Conservation (phyloP, 768 basidiomycete genomes). For the Neoboletus magnificus region DNA sequence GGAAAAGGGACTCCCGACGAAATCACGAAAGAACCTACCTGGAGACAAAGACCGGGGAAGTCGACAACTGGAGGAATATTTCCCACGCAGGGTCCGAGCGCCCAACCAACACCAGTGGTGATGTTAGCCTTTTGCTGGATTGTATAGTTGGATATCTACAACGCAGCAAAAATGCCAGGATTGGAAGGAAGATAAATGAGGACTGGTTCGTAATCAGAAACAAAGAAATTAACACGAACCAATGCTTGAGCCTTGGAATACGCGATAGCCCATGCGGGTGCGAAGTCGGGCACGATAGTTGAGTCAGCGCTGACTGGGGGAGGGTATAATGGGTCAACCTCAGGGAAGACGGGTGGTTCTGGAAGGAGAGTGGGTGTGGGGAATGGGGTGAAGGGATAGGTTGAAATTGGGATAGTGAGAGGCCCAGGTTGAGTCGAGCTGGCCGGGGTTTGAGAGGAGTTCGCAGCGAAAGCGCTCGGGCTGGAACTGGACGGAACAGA, state of each 20-base stretch:
- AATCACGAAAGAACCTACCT: constrained; percentile 37
- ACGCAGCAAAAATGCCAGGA: not conserved
- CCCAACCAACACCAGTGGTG: constrained; percentile 54
- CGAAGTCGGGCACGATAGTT: constrained; percentile 43
- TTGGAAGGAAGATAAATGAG: not conserved
- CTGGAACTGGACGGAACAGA: not conserved
- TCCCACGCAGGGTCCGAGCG: constrained; percentile 64
- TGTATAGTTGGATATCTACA: constrained; percentile 46
- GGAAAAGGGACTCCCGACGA: not conserved
- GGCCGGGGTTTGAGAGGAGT: constrained; percentile 3
- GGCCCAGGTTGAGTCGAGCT: constrained; percentile 19
- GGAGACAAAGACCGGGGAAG: constrained; percentile 71
- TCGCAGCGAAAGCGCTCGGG: constrained; percentile 8
- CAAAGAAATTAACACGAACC: constrained; percentile 34
- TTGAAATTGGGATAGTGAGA: constrained; percentile 37
- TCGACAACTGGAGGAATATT: constrained; percentile 53
- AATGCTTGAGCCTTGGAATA: constrained; percentile 54
- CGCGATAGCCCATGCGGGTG: constrained; percentile 53
- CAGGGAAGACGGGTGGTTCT: constrained; percentile 50
- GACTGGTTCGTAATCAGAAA: not conserved
- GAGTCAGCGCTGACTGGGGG: constrained; percentile 48
- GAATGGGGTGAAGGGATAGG: constrained; percentile 53
- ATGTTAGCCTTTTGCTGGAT: constrained; percentile 64
- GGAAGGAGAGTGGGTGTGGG: constrained; percentile 57
- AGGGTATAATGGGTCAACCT: constrained; percentile 52